Conservation (phyloP, 768 basidiomycete genomes). For the Russula lepida region DNA sequence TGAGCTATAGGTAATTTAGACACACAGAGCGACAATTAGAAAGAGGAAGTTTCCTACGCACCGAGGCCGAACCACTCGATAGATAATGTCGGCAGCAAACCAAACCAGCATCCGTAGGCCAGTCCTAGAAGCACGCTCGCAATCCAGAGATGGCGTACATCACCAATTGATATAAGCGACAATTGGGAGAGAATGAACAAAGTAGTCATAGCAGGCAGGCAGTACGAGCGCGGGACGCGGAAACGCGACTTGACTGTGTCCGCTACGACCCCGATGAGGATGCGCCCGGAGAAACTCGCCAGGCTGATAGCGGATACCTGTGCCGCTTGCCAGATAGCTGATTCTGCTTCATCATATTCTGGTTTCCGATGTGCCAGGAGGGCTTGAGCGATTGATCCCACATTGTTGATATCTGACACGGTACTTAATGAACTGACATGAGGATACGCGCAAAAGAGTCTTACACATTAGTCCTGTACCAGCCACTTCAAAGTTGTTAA, state of each 20-base stretch:
- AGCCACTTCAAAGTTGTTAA: conserved; percentile 38
- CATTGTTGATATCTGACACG: conserved; percentile 69
- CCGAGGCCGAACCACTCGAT: conserved; percentile 88
- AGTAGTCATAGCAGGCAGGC: conserved; percentile 55
- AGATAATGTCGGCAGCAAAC: conserved; percentile 63
- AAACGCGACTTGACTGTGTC: conserved; percentile 54
- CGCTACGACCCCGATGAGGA: conserved; percentile 65
- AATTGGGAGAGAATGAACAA: conserved; percentile 70
- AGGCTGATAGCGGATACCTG: conserved; percentile 81
- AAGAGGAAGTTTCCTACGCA: conserved; percentile 31
- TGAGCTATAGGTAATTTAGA: conserved; percentile 36
- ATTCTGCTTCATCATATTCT: conserved; percentile 56
- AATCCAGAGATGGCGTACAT: conserved; percentile 59
- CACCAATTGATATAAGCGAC: conserved; percentile 44
- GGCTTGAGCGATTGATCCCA: conserved; percentile 68
- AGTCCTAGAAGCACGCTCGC: conserved; percentile 48
- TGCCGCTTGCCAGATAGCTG: conserved; percentile 67
- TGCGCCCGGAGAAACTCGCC: conserved; percentile 72
- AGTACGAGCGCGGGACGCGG: conserved; percentile 56
- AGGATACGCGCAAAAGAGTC: conserved; percentile 20
- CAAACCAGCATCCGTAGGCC: conserved; percentile 68
- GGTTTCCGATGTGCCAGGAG: conserved; percentile 53
- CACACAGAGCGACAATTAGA: neutral
- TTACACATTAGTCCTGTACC: conserved; percentile 73
- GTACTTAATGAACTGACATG: neutral